Conservation (phyloP, 768 basidiomycete genomes). For the Mycena belliarum region DNA sequence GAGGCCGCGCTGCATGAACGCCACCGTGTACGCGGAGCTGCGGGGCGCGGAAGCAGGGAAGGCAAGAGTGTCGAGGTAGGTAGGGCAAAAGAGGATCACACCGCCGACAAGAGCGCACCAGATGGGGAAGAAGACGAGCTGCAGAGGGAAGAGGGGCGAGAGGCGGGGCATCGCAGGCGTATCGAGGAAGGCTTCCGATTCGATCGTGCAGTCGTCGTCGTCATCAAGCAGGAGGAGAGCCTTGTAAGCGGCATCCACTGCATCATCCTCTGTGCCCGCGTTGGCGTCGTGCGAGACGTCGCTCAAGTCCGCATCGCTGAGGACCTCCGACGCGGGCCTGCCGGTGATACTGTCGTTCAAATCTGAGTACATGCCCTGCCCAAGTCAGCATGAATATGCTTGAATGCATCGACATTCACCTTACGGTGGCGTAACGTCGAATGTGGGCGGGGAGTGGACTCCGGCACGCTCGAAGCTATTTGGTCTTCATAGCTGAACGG, state of each 20-base stretch:
- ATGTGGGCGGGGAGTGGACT: conserved; percentile 7
- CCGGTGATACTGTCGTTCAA: conserved; percentile 13
- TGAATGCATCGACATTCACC: background rate
- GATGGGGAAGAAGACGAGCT: conserved; percentile 15
- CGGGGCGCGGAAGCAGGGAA: conserved; percentile 13
- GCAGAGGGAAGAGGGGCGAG: conserved; percentile 9
- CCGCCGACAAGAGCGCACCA: conserved; percentile 15
- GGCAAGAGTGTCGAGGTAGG: background rate
- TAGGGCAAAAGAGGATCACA: conserved; percentile 10
- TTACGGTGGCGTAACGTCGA: conserved; percentile 17
- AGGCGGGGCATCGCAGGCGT: background rate
- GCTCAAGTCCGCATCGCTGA: background rate
- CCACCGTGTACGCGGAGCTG: too few relatives aligned
- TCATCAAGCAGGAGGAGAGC: background rate
- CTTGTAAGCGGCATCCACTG: too few relatives aligned
- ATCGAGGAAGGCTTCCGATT: background rate
- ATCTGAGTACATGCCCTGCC: background rate
- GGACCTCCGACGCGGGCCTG: background rate
- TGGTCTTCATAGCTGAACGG: background rate
- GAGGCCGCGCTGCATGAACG: background rate
- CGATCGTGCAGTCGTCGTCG: background rate
- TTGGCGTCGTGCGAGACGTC: background rate
- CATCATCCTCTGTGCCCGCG: background rate
- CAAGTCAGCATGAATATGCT: background rate
- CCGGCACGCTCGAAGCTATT: background rate